Base-by-base conservation (phyloP, 23 red algal species). In the Chondrus crispus region DNA sequence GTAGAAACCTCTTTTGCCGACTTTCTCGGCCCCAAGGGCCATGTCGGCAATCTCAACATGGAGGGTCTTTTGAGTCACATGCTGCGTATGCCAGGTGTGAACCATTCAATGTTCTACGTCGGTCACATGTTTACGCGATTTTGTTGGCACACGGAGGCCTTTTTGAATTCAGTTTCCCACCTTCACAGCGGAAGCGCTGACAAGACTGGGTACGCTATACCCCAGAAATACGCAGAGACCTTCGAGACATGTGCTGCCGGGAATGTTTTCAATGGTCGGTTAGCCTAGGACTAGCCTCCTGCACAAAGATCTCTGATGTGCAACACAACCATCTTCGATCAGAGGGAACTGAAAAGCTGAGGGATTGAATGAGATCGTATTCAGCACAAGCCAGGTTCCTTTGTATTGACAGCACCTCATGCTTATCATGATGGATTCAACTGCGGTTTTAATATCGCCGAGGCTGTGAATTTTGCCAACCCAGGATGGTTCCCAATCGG, bases 351-450 rank as follows among this genome's bases (percentile, higher is more conserved):
- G 11, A 46, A 16, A 32, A 26, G 16, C 4, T 78, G 42, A 37
- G 91, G 91, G 42, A 58, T 95, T 5, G 45, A 60, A 2, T 88
- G 96, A 20, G 87, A 90, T 71, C 94, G 97, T 36, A 84, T 93
- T 7, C 85, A 92, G 37, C 97, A 99, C 28, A 49, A 46, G 42
- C 46, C 94, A 36, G 90, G 93, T 20, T 75, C 94, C n/a, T 85
- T 99, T 74, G 93, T 99, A 16, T 48, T 95, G 2, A 94, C 90
- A 11, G 81, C 83, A 33, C 97, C 97, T 2, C 91, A 85, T 16
- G 94, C 91, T 8, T 98, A 98, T 62, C 96, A 98, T 88, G 87
- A 66, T 20, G 96, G 96, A 39, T 98, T 98, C 62, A 98, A 98
- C 37, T 87, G 77, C 37, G 96, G 96, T 30, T 95, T 82, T 44